Percentiles rank a stretch among this genome's conserved stretches.
Conservation (phyloP, 192 early-diverging fungal genomes). For the Mortierella hygrophila region DNA sequence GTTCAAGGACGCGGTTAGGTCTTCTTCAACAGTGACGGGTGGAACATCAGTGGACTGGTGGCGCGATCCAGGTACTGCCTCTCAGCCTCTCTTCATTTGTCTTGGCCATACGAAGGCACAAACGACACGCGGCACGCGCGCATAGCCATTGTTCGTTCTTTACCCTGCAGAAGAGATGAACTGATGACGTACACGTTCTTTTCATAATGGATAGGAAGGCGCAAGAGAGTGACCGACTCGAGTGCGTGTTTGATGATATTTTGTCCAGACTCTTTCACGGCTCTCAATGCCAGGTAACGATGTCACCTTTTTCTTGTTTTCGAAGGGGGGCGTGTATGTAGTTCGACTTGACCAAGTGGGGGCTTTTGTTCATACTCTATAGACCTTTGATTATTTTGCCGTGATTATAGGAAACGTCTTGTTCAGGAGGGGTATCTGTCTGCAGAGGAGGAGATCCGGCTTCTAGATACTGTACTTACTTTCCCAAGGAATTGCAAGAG, state of each 20-base stretch:
- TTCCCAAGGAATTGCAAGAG: conserved; percentile 65
- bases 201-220: background rate
- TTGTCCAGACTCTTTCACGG: conserved; percentile 65
- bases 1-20: conserved; percentile 21
- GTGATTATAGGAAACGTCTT: conserved; percentile 59
- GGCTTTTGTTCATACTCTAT: background rate
- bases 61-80: conserved; percentile 34
- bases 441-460: conserved; percentile 49
- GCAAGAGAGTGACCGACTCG: conserved; percentile 17
- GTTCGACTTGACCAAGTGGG: too few relatives aligned
- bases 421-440: conserved; percentile 38
- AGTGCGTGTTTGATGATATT: conserved; percentile 59
- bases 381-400: background rate
- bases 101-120: too few relatives aligned
- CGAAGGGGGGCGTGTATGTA: background rate
- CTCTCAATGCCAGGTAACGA: conserved; percentile 61
- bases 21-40: too few relatives aligned
- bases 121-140: background rate
- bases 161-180: too few relatives aligned
- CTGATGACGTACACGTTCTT: too few relatives aligned
- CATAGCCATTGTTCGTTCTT: background rate
- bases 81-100: background rate
- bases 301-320: background rate
- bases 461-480: conserved; percentile 63
- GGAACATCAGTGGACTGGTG: conserved; percentile 20